These are phyloP conservation scores for Suillus bovinus DNA, from an alignment of 768 basidiomycete genomes.

Conservation along the genomic window DNA sequence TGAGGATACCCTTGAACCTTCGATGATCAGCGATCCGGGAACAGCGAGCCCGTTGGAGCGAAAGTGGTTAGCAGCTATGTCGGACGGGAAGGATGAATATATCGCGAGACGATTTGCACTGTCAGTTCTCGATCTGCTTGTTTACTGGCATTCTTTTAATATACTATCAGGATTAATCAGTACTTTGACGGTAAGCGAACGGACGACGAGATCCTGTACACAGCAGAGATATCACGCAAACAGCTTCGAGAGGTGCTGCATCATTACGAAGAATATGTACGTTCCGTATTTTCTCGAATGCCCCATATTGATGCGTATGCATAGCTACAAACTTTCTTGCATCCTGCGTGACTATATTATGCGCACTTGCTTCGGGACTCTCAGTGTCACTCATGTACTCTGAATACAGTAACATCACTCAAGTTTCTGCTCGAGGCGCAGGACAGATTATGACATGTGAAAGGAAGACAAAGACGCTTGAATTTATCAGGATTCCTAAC, in stretches of 20 bases:
- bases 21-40: constrained; percentile 82
- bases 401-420: background rate
- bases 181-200: constrained; percentile 93
- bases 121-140: constrained; percentile 43
- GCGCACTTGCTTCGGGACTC: no score
- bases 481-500: background rate
- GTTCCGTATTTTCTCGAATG: constrained; percentile 23
- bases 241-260: constrained; percentile 82
- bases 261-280: constrained; percentile 86
- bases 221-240: constrained; percentile 81
- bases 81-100: constrained; percentile 70
- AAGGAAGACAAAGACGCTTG: background rate
- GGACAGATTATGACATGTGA: background rate
- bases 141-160: background rate
- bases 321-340: constrained; percentile 47
- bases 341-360: constrained; percentile 32
- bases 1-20: constrained; percentile 49
- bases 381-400: background rate
- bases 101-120: constrained; percentile 75
- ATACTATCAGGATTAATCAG: constrained; percentile 71
- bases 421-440: background rate
- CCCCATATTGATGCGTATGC: constrained; percentile 6
- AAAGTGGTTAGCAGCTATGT: constrained; percentile 90
- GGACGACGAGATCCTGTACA: constrained; percentile 91
- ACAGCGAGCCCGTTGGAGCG: constrained; percentile 77